phyloP scores from a whole-genome alignment of 331 rosid genomes.

The Arachis monticola region DNA sequence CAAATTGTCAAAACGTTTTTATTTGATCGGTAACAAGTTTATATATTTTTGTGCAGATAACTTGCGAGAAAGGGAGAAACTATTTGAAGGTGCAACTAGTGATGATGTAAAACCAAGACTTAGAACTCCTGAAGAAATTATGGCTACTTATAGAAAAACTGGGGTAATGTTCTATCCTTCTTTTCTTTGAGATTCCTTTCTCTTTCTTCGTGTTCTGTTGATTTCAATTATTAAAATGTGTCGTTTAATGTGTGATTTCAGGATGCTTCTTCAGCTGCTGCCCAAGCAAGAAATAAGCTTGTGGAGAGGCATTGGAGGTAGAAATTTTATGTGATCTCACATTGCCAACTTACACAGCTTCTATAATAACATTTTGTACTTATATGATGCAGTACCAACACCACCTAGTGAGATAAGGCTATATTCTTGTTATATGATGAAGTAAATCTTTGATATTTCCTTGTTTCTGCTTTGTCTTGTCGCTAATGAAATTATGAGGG shows the following conservation, averaged over 20 bases:
- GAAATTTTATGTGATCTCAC: conserved; percentile 36
- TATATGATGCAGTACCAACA: background rate
- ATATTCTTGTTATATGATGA: background rate
- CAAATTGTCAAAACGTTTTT: too few species aligned
- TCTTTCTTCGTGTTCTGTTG: conserved; percentile 8
- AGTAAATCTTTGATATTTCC: background rate
- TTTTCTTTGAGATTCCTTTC: conserved; percentile 5
- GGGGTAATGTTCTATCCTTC: conserved; percentile 62
- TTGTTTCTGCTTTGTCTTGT: background rate
- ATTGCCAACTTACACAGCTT: conserved; percentile 11
- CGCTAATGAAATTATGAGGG: background rate
- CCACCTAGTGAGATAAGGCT: too few species aligned
- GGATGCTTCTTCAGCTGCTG: conserved; percentile 89
- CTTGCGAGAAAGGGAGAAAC: conserved; percentile 67
- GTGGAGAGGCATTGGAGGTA: conserved; percentile 95
- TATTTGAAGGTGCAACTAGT: conserved; percentile 76
- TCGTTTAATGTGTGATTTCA: conserved; percentile 48
- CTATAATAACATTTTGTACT: background rate
- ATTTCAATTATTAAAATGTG: conserved; percentile 30
- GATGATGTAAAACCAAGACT: conserved; percentile 79
- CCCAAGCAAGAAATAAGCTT: conserved; percentile 84
- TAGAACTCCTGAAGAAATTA: conserved; percentile 86
- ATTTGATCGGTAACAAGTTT: conserved; percentile 30
- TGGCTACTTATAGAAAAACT: conserved; percentile 75
- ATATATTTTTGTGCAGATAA: conserved; percentile 58